phyloP scores from a whole-genome alignment of 2,329 filamentous ascomycete species.

The Colletotrichum tropicale region DNA sequence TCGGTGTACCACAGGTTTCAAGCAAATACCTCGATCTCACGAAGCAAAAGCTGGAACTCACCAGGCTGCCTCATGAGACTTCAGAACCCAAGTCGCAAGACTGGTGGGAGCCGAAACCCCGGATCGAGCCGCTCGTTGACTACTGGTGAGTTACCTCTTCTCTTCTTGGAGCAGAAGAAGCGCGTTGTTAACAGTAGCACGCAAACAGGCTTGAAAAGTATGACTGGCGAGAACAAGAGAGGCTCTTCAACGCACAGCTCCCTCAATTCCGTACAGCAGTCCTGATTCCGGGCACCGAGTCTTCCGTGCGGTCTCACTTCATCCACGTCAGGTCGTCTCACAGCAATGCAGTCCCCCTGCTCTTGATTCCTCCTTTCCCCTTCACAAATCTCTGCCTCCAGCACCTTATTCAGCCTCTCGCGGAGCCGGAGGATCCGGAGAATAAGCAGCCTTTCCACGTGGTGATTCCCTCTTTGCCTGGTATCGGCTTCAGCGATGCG shows the following conservation, averaged over 20 bases:
- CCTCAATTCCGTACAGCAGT: constrained; percentile 69
- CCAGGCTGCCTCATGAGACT: constrained; percentile 65
- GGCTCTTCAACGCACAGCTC: constrained; percentile 59
- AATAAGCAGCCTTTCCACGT: constrained; percentile 64
- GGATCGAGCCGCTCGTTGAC: constrained; percentile 69
- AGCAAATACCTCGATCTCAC: constrained; percentile 71
- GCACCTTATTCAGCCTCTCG: constrained; percentile 59
- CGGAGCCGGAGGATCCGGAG: constrained; percentile 52
- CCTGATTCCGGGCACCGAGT: constrained; percentile 39
- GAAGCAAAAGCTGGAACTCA: constrained; percentile 69
- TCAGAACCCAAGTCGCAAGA: constrained; percentile 49
- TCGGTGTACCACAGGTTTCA: constrained; percentile 51
- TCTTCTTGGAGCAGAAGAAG: neutral
- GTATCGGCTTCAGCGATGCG: constrained; percentile 70
- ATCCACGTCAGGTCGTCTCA: constrained; percentile 63
- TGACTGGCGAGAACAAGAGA: constrained; percentile 66
- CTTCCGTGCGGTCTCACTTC: constrained; percentile 65
- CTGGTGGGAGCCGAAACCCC: constrained; percentile 65
- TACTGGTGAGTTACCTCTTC: constrained; percentile 54
- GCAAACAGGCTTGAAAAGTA: constrained; percentile 66
- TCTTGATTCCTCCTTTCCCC: constrained; percentile 70
- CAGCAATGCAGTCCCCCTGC: constrained; percentile 61
- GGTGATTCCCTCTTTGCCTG: constrained; percentile 69
- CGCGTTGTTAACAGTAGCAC: neutral
- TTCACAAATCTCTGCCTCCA: constrained; percentile 65